Base-by-base conservation (phyloP, 1,284 basidiomycete genomes). In the Agaricales sp. region DNA sequence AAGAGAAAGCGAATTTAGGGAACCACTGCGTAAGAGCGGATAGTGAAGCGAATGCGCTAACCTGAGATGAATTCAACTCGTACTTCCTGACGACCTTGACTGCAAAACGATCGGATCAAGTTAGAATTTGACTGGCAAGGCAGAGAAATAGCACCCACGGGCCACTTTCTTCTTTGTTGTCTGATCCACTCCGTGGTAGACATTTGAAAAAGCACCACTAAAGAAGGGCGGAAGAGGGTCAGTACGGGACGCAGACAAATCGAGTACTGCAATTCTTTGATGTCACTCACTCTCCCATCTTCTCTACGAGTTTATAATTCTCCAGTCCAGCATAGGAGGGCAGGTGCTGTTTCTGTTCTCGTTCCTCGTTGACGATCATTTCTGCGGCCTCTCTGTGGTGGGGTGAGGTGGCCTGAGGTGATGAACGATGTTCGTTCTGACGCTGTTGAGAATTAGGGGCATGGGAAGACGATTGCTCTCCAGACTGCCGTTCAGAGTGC, bases 51-150 rank as follows among this genome's bases (percentile, higher is more conserved):
- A 35, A 38, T 53, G 51, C 44, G 74, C 92, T 83, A 67, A 98
- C 95, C 88, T 99, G 95, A 12, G 87, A 87, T 45, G 89, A 81
- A 64, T 90, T 97, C 52, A 98, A 73, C 62, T 99, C 96, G 62
- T 82, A 95, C 67, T 99, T 99, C 61, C 96, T 87, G 47, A 99
- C 96, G 47, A 95, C 89, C 69, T 98, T 98, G 73, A 98, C 90
- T 85, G 63, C 11, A 53, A 38, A 56, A 41, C 23, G 37, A 44
- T 48, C 41, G 51, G 50, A 45, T 48, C n/a, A 51, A 46, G 47
- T 52, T 38, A 43, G 47, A 49, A 54, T 41, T 46, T 14, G 43
- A 26, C 52, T 44, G 46, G 21, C 23, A 50, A 50, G 49, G 38
- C 45, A 23, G 4, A 48, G 45, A 4, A 39, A 35, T 50, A 48